Conservation (phyloP, 1,139 yeast species). For the Kodamaea plutei region DNA sequence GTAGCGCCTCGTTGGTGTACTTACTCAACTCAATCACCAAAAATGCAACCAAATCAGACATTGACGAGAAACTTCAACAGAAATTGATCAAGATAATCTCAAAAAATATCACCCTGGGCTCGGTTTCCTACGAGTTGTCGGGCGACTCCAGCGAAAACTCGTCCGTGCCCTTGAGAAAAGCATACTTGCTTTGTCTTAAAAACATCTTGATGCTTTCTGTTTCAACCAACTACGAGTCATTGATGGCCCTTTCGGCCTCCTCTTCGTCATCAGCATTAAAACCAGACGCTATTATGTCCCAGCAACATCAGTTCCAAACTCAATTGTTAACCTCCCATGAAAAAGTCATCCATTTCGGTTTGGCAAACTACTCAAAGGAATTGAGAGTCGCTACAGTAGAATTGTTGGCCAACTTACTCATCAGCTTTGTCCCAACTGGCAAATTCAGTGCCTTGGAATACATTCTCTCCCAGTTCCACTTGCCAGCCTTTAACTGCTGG, state of each 20-base stretch:
- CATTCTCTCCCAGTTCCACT: constrained; percentile 26
- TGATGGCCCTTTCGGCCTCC: constrained; percentile 32
- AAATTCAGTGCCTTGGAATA: constrained; percentile 36
- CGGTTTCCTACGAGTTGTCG: constrained; percentile 18
- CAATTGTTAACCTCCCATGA: constrained; percentile 29
- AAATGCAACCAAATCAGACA: constrained; percentile 36
- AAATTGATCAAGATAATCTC: constrained; percentile 33
- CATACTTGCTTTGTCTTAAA: constrained; percentile 31
- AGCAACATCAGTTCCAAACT: constrained; percentile 37
- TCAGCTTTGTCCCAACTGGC: constrained; percentile 39
- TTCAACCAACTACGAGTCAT: constrained; percentile 36
- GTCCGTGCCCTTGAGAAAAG: constrained; percentile 27
- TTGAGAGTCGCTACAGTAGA: constrained; percentile 39
- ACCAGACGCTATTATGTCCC: constrained; percentile 42
- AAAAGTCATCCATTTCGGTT: constrained; percentile 27
- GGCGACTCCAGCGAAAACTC: constrained; percentile 14
- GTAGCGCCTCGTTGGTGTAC: constrained; percentile 28
- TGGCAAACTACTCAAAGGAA: constrained; percentile 32
- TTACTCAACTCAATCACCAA: constrained; percentile 33
- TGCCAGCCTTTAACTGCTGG: constrained; percentile 25
- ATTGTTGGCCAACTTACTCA: constrained; percentile 30
- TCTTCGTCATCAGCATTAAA: constrained; percentile 39
- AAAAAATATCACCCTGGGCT: constrained; percentile 21
- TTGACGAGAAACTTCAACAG: constrained; percentile 39
- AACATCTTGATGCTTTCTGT: constrained; percentile 32